Evolutionary conservation across 257 asterid genomes (phyloP).

Genomic region (Nicotiana knightiana): DNA sequence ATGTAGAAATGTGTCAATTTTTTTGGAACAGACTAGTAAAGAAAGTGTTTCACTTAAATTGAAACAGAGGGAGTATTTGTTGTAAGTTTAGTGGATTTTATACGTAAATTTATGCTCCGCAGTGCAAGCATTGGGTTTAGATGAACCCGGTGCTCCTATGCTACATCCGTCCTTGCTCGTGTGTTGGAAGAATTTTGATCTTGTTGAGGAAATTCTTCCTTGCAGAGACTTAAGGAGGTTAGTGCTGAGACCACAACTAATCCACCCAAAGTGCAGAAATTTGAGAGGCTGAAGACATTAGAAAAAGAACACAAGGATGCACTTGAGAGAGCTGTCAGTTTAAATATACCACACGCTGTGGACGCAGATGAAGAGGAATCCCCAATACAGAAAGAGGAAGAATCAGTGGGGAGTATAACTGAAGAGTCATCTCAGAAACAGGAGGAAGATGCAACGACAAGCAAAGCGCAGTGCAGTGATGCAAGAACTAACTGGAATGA

Average conservation of each 20-base stretch:
- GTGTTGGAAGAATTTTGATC: not conserved
- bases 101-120: too few relatives aligned
- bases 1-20: too few relatives aligned
- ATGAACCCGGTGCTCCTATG: too few relatives aligned
- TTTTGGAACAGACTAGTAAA: too few relatives aligned
- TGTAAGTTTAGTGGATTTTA: too few relatives aligned
- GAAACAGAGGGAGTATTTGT: too few relatives aligned
- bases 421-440: constrained; percentile 22
- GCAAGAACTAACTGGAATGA: constrained; percentile 65
- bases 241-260: constrained; percentile 37
- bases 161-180: not conserved
- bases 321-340: constrained; percentile 75
- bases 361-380: constrained; percentile 24
- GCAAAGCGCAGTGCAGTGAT: constrained; percentile 17
- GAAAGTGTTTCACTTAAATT: too few relatives aligned
- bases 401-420: not conserved
- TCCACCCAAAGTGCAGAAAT: constrained; percentile 61
- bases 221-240: constrained; percentile 52
- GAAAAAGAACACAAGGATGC: constrained; percentile 95
- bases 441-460: constrained; percentile 15
- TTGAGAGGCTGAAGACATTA: constrained; percentile 55
- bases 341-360: constrained; percentile 88
- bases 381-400: too few relatives aligned
- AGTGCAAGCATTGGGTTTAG: too few relatives aligned
- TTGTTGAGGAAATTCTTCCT: not conserved